phyloP scores from a whole-genome alignment of 306 rosid species.

The Mimosa bimucronata region DNA sequence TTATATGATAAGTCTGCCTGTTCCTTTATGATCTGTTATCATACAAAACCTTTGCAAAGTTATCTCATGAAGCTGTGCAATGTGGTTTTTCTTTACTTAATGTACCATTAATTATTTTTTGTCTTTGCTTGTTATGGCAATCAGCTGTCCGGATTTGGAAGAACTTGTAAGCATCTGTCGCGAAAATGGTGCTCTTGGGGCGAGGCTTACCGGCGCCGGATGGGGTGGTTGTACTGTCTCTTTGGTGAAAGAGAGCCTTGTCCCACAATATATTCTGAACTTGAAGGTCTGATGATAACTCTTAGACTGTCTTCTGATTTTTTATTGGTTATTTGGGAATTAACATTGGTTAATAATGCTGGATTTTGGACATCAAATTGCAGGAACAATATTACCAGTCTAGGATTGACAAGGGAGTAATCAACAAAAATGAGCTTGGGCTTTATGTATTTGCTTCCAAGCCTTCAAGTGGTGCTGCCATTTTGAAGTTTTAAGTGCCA shows the following conservation, averaged over 20 bases:
- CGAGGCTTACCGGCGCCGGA: constrained; percentile 98
- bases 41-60: background rate
- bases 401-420: constrained; percentile 15
- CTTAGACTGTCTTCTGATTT: background rate
- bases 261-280: constrained; percentile 85
- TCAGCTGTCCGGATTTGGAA: constrained; percentile 95
- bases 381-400: constrained; percentile 60
- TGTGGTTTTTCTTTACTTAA: constrained; percentile 3
- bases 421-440: constrained; percentile 7
- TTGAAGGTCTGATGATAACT: constrained; percentile 67
- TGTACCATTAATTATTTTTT: constrained; percentile 2
- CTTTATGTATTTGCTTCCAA: constrained; percentile 24
- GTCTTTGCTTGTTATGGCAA: constrained; percentile 21
- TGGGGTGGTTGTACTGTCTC: constrained; percentile 99
- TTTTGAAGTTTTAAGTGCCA: background rate
- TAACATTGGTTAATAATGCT: constrained; percentile 30
- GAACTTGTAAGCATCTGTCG: constrained; percentile 77
- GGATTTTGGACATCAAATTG: constrained; percentile 25
- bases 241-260: constrained; percentile 85
- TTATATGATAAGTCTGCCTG: background rate
- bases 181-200: constrained; percentile 80
- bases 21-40: background rate
- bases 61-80: constrained; percentile 14
- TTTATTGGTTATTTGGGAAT: background rate
- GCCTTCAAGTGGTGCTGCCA: constrained; percentile 26